phyloP scores from a whole-genome alignment of 2,329 filamentous ascomycete genomes.

The Pseudofabraea citricarpa region DNA sequence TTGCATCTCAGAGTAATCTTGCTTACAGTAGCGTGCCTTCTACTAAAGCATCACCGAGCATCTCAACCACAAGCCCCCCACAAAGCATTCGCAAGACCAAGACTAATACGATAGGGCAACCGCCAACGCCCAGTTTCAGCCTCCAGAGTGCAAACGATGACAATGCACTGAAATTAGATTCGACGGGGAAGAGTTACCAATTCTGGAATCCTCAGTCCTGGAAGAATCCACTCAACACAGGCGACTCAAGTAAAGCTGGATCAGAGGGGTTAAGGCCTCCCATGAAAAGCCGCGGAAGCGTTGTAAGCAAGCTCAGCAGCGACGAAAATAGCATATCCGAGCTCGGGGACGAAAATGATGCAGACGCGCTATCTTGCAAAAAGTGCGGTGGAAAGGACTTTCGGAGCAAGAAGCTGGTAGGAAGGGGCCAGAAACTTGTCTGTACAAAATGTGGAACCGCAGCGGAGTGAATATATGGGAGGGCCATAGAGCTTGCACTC shows the following conservation, averaged over 20 bases:
- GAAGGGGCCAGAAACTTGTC: slow-evolving; percentile 50
- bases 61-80: slow-evolving; percentile 22
- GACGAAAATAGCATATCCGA: slow-evolving; percentile 34
- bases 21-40: slow-evolving; percentile 16
- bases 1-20: slow-evolving; percentile 18
- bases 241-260: slow-evolving; percentile 16
- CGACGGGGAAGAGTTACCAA: slow-evolving; percentile 36
- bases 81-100: slow-evolving; percentile 16
- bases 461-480: slow-evolving; percentile 12
- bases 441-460: slow-evolving; percentile 50
- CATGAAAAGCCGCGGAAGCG: slow-evolving; percentile 14
- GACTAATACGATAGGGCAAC: slow-evolving; percentile 26
- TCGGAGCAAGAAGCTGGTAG: slow-evolving; percentile 50
- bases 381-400: slow-evolving; percentile 60
- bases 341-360: slow-evolving; percentile 37
- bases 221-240: slow-evolving; percentile 23
- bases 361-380: slow-evolving; percentile 47
- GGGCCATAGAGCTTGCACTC: too few species aligned
- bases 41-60: slow-evolving; percentile 16
- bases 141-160: slow-evolving; percentile 40
- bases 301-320: slow-evolving; percentile 52
- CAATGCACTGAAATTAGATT: slow-evolving; percentile 32
- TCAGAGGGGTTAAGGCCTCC: slow-evolving; percentile 12
- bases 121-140: slow-evolving; percentile 53
- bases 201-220: slow-evolving; percentile 57